These are phyloP conservation scores for Phytophthora pluvialis DNA, from an alignment of 352 stramenopile genomes.

Conservation along the genomic window DNA sequence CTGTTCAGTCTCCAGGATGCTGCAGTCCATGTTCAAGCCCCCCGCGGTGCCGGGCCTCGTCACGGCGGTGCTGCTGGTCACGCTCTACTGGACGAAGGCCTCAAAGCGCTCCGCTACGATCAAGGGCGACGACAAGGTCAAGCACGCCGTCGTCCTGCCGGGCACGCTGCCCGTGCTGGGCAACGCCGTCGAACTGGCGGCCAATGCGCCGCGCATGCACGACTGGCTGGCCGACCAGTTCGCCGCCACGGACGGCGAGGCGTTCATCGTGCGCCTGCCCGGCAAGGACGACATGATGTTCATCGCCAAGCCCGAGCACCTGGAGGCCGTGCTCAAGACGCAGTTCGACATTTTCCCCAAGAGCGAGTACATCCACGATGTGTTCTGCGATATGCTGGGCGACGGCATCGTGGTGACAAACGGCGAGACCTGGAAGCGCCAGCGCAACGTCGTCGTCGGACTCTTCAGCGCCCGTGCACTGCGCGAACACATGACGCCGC, in stretches of 20 bases:
- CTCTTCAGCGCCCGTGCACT: conserved; percentile 51
- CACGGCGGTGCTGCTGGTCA: conserved; percentile 30
- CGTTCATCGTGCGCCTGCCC: conserved; percentile 45
- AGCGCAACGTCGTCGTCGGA: conserved; percentile 45
- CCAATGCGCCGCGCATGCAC: conserved; percentile 45
- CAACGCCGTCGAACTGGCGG: conserved; percentile 48
- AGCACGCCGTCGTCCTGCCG: conserved; percentile 30
- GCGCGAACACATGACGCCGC: conserved; percentile 45
- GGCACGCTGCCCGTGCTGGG: conserved; percentile 49
- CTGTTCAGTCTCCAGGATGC: conserved; percentile 16
- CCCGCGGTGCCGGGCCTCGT: conserved; percentile 32
- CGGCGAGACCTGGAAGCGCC: conserved; percentile 45
- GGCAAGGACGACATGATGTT: conserved; percentile 51
- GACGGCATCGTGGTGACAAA: conserved; percentile 56
- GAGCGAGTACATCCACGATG: conserved; percentile 46
- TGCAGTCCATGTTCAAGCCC: conserved; percentile 36
- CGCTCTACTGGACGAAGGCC: conserved; percentile 32
- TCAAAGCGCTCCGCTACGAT: conserved; percentile 15
- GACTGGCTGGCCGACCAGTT: conserved; percentile 52
- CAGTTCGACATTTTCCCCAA: conserved; percentile 60
- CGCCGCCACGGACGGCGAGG: conserved; percentile 36
- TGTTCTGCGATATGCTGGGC: conserved; percentile 49
- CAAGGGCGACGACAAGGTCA: conserved; percentile 33
- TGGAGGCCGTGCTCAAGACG: conserved; percentile 62
- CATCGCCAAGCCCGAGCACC: conserved; percentile 51